phyloP scores from a whole-genome alignment of 306 rosid species.

The Canavalia ensiformis region DNA sequence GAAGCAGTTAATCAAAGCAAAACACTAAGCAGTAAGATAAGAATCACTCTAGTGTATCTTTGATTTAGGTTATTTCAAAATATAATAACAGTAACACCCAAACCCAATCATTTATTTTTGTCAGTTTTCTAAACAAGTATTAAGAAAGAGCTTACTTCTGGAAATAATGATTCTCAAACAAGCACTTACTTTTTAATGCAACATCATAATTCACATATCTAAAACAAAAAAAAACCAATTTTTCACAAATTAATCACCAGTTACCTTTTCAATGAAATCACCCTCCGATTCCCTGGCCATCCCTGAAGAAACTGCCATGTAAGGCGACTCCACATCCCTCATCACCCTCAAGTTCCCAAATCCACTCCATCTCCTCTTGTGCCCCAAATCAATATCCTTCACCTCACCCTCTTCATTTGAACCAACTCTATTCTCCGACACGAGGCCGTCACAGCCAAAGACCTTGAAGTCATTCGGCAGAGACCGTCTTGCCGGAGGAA shows the following conservation, averaged over 20 bases:
- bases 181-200: background rate
- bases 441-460: background rate
- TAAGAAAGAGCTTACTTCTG: background rate
- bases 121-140: background rate
- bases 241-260: background rate
- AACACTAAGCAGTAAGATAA: background rate
- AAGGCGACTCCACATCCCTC: constrained; percentile 77
- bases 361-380: constrained; percentile 47
- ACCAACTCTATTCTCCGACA: constrained; percentile 52
- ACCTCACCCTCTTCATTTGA: constrained; percentile 62
- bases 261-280: constrained; percentile 87
- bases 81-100: background rate
- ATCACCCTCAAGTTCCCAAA: constrained; percentile 74
- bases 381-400: constrained; percentile 61
- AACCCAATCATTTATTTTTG: background rate
- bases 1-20: constrained; percentile 13
- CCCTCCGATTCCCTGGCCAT: constrained; percentile 56
- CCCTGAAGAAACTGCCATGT: constrained; percentile 45
- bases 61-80: constrained; percentile 15
- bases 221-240: background rate
- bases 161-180: background rate
- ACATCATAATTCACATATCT: constrained; percentile 1
- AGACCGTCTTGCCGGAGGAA: constrained; percentile 84
- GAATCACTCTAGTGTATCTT: background rate
- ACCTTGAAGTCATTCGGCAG: constrained; percentile 76